Base-by-base conservation (phyloP, 345 rosid species). In the Bruguiera parviflora region DNA sequence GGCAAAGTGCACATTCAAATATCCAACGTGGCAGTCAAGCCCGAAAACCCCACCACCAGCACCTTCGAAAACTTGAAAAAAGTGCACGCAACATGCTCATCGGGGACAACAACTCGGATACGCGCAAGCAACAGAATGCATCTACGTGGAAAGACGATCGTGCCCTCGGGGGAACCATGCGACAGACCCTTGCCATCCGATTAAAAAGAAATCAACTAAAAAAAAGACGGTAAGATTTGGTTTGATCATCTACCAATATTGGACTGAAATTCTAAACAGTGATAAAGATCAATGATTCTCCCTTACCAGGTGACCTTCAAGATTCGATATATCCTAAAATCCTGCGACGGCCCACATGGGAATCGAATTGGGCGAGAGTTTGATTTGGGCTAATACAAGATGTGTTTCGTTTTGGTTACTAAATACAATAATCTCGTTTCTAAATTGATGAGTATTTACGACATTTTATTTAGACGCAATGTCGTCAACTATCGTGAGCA, bases 11-110 rank as follows among this genome's bases (percentile, higher is more conserved):
- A 5, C 5, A 0, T 6, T 13, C 28, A 22, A 8, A 53, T 16
- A n/a, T 60, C 76, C 70, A 2, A 71, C 77, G 77, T 81, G 79
- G 77, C 72, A 27, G 3, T 1, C 0, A 9, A 7, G 4, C 13
- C 6, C 25, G 19, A 39, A 32, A 15, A 24, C 3, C 3, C 10
- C 13, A 28, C 62, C 61, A 0, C 32, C 22, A 20, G 5, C 46
- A 58, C 24, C 57, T 9, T 37, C 13, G 3, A 3, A 8, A 25
- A 15, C 1, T 5, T 4, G 16, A 39, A 1, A 4, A 9, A 60
- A 65, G 39, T 33, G 46, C 35, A 6, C 2, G 6, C 2, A 28
- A 71, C 70, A 67, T 58, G 56, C 72, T 69, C 57, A 69, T 73
- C 66, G 53, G 76, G 76, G 66, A 69, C 68, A 28, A 61, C 74